Percentiles rank a stretch among this genome's conserved stretches.
phyloP scores from a whole-genome alignment of 2,329 filamentous ascomycete genomes.

The Sporothrix sp. region DNA sequence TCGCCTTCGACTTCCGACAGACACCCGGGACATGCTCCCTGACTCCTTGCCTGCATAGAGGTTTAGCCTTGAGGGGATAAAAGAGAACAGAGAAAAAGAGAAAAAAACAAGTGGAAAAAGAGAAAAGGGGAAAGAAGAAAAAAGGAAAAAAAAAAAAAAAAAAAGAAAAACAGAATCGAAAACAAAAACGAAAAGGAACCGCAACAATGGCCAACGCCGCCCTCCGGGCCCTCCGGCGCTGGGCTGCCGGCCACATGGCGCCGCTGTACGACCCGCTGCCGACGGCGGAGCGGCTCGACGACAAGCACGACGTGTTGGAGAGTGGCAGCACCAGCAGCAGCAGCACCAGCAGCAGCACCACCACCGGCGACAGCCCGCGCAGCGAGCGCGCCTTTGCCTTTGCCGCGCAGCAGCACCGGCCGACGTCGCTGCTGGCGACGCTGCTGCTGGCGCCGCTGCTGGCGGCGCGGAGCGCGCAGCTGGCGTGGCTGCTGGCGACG shows the following conservation, averaged over 20 bases:
- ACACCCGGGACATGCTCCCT: too few relatives aligned
- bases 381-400: too few relatives aligned
- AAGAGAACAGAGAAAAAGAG: too few relatives aligned
- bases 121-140: too few relatives aligned
- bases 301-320: not conserved
- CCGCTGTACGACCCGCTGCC: conserved; percentile 4
- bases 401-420: not conserved
- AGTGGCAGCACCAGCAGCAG: not conserved
- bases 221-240: conserved; percentile 4
- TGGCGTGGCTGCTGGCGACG: conserved; percentile 1
- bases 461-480: not conserved
- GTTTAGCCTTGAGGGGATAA: too few relatives aligned
- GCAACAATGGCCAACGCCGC: conserved; percentile 2
- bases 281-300: not conserved
- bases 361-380: not conserved
- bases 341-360: not conserved
- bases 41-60: too few relatives aligned
- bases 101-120: too few relatives aligned
- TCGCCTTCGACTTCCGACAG: too few relatives aligned
- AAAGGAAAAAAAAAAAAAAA: too few relatives aligned
- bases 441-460: not conserved
- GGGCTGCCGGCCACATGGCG: not conserved
- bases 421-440: not conserved
- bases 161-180: too few relatives aligned
- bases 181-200: too few relatives aligned